Conservation (phyloP, 805 yeast species). For the Candida insectorum region DNA sequence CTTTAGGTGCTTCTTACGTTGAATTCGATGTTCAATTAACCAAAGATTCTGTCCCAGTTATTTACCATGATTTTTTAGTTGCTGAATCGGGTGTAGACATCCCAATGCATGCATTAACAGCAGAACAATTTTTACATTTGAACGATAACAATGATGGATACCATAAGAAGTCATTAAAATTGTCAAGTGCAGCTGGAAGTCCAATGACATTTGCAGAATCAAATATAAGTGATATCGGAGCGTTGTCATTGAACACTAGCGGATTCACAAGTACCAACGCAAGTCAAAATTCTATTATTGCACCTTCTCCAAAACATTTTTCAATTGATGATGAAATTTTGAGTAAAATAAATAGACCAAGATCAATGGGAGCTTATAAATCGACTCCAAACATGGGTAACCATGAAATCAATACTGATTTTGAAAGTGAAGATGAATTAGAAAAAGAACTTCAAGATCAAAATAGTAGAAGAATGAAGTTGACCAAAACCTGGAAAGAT, state of each 20-base stretch:
- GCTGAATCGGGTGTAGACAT: slow-evolving; percentile 95
- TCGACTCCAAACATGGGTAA: slow-evolving; percentile 26
- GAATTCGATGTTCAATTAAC: slow-evolving; percentile 96
- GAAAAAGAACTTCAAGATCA: slow-evolving; percentile 38
- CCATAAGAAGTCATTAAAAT: slow-evolving; percentile 11
- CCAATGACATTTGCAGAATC: slow-evolving; percentile 2
- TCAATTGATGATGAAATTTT: slow-evolving; percentile 36
- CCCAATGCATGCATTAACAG: slow-evolving; percentile 90
- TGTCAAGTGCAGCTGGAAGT: slow-evolving; percentile 11
- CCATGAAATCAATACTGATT: slow-evolving; percentile 2
- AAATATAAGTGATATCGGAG: slow-evolving; percentile 1
- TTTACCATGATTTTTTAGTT: slow-evolving; percentile 90
- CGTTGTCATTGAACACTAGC: slow-evolving; percentile 3
- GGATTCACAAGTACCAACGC: neutral
- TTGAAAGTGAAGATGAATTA: slow-evolving; percentile 23
- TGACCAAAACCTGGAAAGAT: slow-evolving; percentile 83
- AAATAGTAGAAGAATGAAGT: slow-evolving; percentile 64
- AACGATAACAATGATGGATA: slow-evolving; percentile 21
- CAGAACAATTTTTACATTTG: slow-evolving; percentile 78
- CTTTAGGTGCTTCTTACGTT: slow-evolving; percentile 92
- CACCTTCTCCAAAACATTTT: slow-evolving; percentile 12
- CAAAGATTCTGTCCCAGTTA: slow-evolving; percentile 86
- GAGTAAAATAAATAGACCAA: slow-evolving; percentile 31
- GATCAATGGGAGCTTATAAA: slow-evolving; percentile 37
- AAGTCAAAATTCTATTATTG: neutral